A percentile compares a stretch with the other conserved stretches of the same genome.
Conservation (phyloP, 2,329 filamentous ascomycete genomes). For the Ophiostoma novo-ulmi region DNA sequence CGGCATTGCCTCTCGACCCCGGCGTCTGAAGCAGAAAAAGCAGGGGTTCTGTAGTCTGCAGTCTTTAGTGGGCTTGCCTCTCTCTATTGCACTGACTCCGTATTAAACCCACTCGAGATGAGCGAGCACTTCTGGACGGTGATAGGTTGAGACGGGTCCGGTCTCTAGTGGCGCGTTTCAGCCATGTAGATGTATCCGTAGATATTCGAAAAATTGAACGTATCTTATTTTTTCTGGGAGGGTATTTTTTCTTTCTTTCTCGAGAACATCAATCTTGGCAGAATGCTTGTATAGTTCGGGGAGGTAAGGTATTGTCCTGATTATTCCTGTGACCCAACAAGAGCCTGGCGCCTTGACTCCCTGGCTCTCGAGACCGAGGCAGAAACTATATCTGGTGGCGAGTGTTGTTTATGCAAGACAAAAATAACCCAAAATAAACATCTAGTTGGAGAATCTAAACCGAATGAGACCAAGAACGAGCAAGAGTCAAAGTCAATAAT, state of each 20-base stretch:
- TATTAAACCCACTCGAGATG: background rate
- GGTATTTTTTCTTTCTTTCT: background rate
- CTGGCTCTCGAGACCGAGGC: background rate
- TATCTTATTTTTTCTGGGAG: too few species aligned
- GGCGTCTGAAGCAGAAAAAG: background rate
- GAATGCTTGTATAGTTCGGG: background rate
- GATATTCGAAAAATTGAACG: background rate
- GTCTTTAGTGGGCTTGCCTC: background rate
- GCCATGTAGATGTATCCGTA: background rate
- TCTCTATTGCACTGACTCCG: background rate
- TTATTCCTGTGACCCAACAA: background rate
- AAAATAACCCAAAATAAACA: background rate
- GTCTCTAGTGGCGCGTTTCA: slow-evolving; percentile 8
- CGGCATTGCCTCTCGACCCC: slow-evolving; percentile 17
- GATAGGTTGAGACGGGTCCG: background rate
- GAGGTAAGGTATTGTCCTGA: background rate
- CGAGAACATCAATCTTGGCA: background rate
- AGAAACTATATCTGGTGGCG: background rate
- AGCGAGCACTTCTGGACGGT: background rate
- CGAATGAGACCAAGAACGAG: too few species aligned
- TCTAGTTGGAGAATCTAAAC: background rate
- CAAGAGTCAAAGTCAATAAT: background rate
- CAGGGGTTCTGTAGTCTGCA: background rate
- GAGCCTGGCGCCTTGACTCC: background rate
- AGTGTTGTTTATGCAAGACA: background rate